These are phyloP conservation scores for Dimocarpus longan DNA, from an alignment of 345 rosid genomes.

Conservation along the genomic window DNA sequence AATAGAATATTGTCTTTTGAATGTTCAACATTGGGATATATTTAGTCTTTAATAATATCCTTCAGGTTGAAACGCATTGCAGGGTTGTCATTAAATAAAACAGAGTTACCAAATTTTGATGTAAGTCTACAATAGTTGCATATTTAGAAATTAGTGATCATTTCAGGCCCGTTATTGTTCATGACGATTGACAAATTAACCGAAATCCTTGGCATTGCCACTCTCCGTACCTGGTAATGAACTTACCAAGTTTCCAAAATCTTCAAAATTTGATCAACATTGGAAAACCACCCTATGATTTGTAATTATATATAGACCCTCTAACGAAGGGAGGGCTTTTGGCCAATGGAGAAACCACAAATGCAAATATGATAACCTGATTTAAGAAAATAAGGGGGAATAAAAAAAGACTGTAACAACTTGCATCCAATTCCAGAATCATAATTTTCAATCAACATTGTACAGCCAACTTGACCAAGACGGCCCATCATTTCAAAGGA, in stretches of 20 bases:
- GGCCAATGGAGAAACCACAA: neutral
- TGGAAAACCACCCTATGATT: no score
- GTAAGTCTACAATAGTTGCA: no score
- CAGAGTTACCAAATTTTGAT: neutral
- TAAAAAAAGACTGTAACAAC: neutral
- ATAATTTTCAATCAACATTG: conserved; percentile 22
- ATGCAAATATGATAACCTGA: neutral
- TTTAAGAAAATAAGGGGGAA: neutral
- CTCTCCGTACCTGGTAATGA: no score
- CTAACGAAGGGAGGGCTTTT: no score
- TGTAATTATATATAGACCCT: no score
- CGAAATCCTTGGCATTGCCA: no score
- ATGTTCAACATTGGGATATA: neutral
- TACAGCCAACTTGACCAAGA: neutral
- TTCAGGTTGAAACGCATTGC: neutral
- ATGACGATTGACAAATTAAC: no score
- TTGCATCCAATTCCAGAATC: conserved; percentile 20
- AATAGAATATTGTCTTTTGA: neutral
- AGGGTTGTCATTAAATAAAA: no score
- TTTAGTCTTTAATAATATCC: neutral
- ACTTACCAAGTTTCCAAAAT: no score
- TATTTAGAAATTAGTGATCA: no score
- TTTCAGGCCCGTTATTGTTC: no score
- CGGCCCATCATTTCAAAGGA: conserved; percentile 16
- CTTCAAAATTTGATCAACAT: no score